These are phyloP conservation scores for Moricandia moricandioides DNA, from an alignment of 345 rosid genomes.

Conservation along the genomic window DNA sequence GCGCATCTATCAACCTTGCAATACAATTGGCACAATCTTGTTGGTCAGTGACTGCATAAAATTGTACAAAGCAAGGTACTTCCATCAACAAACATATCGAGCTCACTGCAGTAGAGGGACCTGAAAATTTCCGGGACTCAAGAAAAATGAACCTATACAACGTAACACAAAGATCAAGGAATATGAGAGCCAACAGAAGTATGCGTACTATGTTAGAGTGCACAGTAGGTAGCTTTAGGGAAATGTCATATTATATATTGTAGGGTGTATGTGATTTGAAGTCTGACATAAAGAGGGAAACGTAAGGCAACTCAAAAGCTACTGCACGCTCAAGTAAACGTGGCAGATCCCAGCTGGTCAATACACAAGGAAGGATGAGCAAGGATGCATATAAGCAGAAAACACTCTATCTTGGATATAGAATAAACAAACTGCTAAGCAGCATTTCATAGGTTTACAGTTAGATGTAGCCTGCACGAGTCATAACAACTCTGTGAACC, in stretches of 20 bases:
- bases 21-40: slow-evolving; percentile 5
- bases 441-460: neutral
- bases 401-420: neutral
- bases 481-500: neutral
- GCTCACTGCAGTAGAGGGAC: slow-evolving; percentile 4
- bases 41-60: neutral
- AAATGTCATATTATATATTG: neutral
- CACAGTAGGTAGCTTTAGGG: neutral
- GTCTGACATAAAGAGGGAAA: neutral
- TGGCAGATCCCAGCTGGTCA: neutral
- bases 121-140: neutral
- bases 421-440: no score
- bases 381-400: neutral
- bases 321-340: neutral
- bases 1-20: slow-evolving; percentile 81
- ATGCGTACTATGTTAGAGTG: neutral
- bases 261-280: neutral
- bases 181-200: neutral
- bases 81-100: slow-evolving; percentile 7
- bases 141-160: neutral
- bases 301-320: neutral
- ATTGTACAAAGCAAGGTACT: neutral
- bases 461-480: neutral
- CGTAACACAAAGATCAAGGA: neutral
- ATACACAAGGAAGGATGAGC: neutral